phyloP scores from a whole-genome alignment of 2,329 filamentous ascomycete genomes.

The Ophiostoma quercus region DNA sequence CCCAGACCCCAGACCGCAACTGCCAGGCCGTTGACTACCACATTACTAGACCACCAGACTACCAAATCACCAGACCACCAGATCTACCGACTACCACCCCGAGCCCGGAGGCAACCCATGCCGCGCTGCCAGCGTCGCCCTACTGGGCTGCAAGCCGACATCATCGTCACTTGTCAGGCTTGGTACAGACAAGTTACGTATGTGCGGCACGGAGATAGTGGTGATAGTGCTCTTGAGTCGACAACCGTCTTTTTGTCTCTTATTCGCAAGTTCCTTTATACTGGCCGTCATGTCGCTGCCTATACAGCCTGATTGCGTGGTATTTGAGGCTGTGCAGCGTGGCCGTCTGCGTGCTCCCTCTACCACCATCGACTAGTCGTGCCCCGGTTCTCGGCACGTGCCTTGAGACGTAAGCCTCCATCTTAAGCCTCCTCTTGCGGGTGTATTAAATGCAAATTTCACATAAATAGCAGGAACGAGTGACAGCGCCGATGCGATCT shows the following conservation, averaged over 20 bases:
- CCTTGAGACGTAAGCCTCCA: neutral
- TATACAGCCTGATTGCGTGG: neutral
- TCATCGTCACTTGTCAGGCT: neutral
- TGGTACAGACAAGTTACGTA: neutral
- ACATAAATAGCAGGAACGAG: neutral
- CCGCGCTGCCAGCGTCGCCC: neutral
- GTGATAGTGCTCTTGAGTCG: neutral
- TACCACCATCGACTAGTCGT: neutral
- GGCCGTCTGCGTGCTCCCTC: neutral
- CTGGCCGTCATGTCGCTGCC: neutral
- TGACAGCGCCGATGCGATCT: slow-evolving; percentile 1
- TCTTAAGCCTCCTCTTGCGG: neutral
- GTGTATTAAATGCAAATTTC: neutral
- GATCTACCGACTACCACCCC: too few relatives aligned
- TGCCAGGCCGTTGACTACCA: too few relatives aligned
- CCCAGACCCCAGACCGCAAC: too few relatives aligned
- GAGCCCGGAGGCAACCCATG: slow-evolving; percentile 1
- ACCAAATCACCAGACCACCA: too few relatives aligned
- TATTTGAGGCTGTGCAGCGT: slow-evolving; percentile 11
- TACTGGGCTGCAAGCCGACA: neutral
- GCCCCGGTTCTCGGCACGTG: slow-evolving; percentile 7
- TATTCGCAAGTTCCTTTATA: neutral
- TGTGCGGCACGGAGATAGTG: slow-evolving; percentile 3
- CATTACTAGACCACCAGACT: too few relatives aligned
- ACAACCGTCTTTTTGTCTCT: too few relatives aligned